These are phyloP conservation scores for Verticillium albo-atrum DNA, from an alignment of 2,329 filamentous ascomycete genomes.

Conservation along the genomic window DNA sequence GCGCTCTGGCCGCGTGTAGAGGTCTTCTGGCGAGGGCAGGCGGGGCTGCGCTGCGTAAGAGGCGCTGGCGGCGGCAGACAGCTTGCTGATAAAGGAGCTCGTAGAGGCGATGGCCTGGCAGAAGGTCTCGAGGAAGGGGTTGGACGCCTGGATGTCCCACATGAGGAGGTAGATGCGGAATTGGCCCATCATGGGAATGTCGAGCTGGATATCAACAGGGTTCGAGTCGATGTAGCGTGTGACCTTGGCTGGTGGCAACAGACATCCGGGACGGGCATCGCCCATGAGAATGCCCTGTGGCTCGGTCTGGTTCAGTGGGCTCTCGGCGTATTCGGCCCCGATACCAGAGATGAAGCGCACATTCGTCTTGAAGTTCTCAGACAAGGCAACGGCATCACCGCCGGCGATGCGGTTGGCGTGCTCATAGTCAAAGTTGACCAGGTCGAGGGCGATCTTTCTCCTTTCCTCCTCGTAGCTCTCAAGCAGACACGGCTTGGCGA, in stretches of 20 bases:
- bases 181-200: conserved; percentile 73
- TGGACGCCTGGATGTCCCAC: conserved; percentile 52
- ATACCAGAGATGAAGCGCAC: conserved; percentile 70
- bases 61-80: conserved; percentile 52
- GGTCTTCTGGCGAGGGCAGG: conserved; percentile 54
- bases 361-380: conserved; percentile 66
- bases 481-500: conserved; percentile 50
- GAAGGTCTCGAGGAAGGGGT: conserved; percentile 55
- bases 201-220: conserved; percentile 71
- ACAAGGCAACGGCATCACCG: conserved; percentile 59
- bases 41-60: conserved; percentile 60
- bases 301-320: conserved; percentile 42
- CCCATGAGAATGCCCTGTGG: conserved; percentile 37
- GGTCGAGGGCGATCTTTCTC: conserved; percentile 54
- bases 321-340: conserved; percentile 57
- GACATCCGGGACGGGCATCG: conserved; percentile 47
- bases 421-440: conserved; percentile 55
- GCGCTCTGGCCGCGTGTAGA: conserved; percentile 61
- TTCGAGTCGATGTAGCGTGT: conserved; percentile 75
- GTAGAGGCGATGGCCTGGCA: conserved; percentile 48
- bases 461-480: conserved; percentile 60
- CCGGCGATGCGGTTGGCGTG: conserved; percentile 55
- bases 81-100: conserved; percentile 52
- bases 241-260: conserved; percentile 64
- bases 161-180: conserved; percentile 72